These are phyloP conservation scores for Ogataea hybrid DNA, from an alignment of 1,139 yeast genomes.

Conservation along the genomic window DNA sequence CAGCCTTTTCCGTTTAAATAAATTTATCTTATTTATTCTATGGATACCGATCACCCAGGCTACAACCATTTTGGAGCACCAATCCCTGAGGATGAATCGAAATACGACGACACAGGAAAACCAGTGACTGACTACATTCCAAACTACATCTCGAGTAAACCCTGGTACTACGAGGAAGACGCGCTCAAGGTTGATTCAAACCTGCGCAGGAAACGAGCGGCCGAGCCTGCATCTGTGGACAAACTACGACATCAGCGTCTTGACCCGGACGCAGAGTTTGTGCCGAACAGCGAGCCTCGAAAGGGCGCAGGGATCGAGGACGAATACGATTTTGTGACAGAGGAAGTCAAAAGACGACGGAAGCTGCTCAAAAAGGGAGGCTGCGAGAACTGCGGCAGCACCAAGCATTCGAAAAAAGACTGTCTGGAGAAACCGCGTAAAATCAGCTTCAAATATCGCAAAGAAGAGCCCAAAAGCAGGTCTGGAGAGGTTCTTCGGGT, in stretches of 20 bases:
- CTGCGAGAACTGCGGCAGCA: slow-evolving; percentile 54
- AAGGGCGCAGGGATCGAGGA: slow-evolving; percentile 38
- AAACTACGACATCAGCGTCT: slow-evolving; percentile 51
- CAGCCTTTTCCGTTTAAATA: slow-evolving; percentile 3
- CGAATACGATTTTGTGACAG: slow-evolving; percentile 23
- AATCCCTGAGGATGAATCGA: slow-evolving; percentile 17
- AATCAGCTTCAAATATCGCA: slow-evolving; percentile 19
- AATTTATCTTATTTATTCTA: neutral
- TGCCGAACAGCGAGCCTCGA: slow-evolving; percentile 34
- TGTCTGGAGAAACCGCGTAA: slow-evolving; percentile 52
- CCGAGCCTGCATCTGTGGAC: slow-evolving; percentile 32
- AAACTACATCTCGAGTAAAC: slow-evolving; percentile 46
- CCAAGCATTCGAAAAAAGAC: slow-evolving; percentile 43
- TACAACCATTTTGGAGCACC: slow-evolving; percentile 7
- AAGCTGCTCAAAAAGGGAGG: slow-evolving; percentile 34
- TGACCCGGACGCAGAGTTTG: slow-evolving; percentile 31
- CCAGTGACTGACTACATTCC: slow-evolving; percentile 42
- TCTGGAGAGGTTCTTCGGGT: slow-evolving; percentile 24
- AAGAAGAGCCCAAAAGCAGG: slow-evolving; percentile 22
- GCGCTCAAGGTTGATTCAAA: slow-evolving; percentile 27
- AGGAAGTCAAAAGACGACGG: slow-evolving; percentile 23
- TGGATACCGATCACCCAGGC: slow-evolving; percentile 11
- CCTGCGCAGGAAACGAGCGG: slow-evolving; percentile 24
- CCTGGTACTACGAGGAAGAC: slow-evolving; percentile 44
- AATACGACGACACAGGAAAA: slow-evolving; percentile 37